Conservation (phyloP, 2,329 filamentous ascomycete species). For the Colletotrichum destructivum region DNA sequence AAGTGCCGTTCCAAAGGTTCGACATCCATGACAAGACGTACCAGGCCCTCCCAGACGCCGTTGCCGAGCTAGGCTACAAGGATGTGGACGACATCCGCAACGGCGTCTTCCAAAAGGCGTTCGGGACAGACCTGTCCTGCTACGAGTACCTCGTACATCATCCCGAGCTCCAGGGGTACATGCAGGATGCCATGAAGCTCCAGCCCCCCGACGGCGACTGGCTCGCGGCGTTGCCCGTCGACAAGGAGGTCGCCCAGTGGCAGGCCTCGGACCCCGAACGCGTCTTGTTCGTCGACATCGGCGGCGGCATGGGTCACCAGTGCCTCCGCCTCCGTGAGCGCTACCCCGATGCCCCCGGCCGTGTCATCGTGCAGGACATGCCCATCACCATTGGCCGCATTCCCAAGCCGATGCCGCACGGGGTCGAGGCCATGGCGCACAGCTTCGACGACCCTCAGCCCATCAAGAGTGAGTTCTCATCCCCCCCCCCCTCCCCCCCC, state of each 20-base stretch:
- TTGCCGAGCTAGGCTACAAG: not conserved
- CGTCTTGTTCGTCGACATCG: slow-evolving; percentile 51
- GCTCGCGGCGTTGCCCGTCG: slow-evolving; percentile 7
- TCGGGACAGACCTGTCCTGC: slow-evolving; percentile 8
- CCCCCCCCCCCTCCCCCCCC: not conserved
- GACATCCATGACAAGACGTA: slow-evolving; percentile 3
- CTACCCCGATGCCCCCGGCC: not conserved
- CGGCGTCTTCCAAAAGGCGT: slow-evolving; percentile 5
- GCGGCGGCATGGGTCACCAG: slow-evolving; percentile 49
- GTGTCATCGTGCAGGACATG: slow-evolving; percentile 6
- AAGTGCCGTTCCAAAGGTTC: not conserved
- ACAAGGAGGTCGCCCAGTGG: not conserved
- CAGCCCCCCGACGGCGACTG: slow-evolving; percentile 14
- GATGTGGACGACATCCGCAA: not conserved
- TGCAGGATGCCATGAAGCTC: slow-evolving; percentile 15
- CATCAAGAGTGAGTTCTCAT: not conserved
- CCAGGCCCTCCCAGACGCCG: slow-evolving; percentile 5
- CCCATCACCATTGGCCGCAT: slow-evolving; percentile 12
- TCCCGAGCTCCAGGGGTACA: slow-evolving; percentile 11
- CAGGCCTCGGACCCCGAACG: slow-evolving; percentile 25
- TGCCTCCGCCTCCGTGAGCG: not conserved
- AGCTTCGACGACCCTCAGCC: slow-evolving; percentile 8
- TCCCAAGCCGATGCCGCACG: slow-evolving; percentile 7
- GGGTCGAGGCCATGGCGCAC: slow-evolving; percentile 6
- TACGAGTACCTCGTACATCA: slow-evolving; percentile 7